phyloP scores from a whole-genome alignment of 495 filamentous ascomycete species.

The Pseudomonodictys pantanalensis region DNA sequence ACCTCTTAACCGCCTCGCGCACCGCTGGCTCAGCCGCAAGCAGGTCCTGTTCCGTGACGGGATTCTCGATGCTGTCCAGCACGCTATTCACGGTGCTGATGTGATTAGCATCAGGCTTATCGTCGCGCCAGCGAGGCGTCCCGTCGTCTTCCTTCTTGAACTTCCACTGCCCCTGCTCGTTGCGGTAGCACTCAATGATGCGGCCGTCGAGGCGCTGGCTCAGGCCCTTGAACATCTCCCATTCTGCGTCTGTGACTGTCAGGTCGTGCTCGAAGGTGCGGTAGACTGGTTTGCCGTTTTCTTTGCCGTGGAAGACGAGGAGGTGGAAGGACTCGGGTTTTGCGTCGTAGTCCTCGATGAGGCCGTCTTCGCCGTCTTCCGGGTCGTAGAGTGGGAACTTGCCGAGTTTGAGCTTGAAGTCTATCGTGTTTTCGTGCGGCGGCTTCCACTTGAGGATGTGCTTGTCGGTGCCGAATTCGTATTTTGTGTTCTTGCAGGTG shows the following conservation, averaged over 20 bases:
- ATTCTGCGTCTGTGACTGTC: constrained; percentile 69
- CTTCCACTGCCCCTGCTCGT: constrained; percentile 70
- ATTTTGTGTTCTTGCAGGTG: constrained; percentile 80
- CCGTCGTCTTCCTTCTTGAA: constrained; percentile 50
- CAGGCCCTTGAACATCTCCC: constrained; percentile 73
- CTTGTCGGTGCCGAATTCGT: constrained; percentile 83
- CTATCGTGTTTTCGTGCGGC: constrained; percentile 84
- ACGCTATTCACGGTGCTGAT: constrained; percentile 75
- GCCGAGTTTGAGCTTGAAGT: constrained; percentile 72
- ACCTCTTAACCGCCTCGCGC: constrained; percentile 46
- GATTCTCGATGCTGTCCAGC: constrained; percentile 76
- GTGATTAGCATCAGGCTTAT: constrained; percentile 89
- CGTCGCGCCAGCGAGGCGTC: constrained; percentile 74
- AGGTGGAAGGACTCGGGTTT: constrained; percentile 53
- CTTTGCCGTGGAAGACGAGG: constrained; percentile 52
- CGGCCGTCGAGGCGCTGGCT: constrained; percentile 70
- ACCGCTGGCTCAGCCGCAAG: constrained; percentile 61
- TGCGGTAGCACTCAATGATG: constrained; percentile 85
- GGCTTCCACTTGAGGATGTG: constrained; percentile 98
- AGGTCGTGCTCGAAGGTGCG: constrained; percentile 58
- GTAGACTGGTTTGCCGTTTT: constrained; percentile 56
- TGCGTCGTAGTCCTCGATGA: constrained; percentile 59
- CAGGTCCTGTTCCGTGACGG: constrained; percentile 63
- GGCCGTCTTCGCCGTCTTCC: constrained; percentile 44
- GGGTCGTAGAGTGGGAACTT: constrained; percentile 72